A percentile compares a stretch with the other conserved stretches of the same genome.
Evolutionary conservation across 2,329 filamentous ascomycete species (phyloP).

Genomic region (Penicillium sp.): DNA sequence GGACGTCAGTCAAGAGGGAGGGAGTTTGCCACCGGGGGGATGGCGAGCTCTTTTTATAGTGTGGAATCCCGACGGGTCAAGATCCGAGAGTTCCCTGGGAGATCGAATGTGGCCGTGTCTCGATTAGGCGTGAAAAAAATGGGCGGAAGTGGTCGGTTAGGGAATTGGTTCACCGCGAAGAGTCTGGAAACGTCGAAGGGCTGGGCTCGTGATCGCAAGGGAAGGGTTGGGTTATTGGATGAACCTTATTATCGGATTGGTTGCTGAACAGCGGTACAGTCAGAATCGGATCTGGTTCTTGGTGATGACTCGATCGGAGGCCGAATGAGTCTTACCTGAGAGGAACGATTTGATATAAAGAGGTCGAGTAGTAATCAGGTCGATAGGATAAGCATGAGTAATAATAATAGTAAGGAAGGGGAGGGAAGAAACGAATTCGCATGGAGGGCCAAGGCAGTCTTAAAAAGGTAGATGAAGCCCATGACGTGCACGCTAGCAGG

Average conservation of each 20-base stretch:
- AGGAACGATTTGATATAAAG: background rate
- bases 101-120: constrained; percentile 23
- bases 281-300: constrained; percentile 17
- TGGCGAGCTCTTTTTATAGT: constrained; percentile 34
- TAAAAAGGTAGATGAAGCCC: constrained; percentile 1
- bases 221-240: constrained; percentile 8
- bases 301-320: constrained; percentile 25
- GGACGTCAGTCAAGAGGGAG: constrained; percentile 31
- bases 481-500: constrained; percentile 5
- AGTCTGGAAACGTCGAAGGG: constrained; percentile 34
- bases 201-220: constrained; percentile 17
- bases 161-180: constrained; percentile 18
- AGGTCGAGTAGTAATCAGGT: background rate
- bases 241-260: constrained; percentile 20
- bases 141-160: constrained; percentile 13
- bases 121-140: constrained; percentile 3
- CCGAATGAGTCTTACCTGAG: constrained; percentile 5
- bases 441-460: background rate
- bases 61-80: constrained; percentile 27
- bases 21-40: constrained; percentile 33
- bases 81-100: constrained; percentile 30
- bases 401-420: background rate
- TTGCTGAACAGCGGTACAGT: constrained; percentile 9
- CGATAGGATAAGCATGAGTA: constrained; percentile 6
- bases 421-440: background rate